phyloP scores from a whole-genome alignment of 352 stramenopile genomes.

The Pythium inflatum region DNA sequence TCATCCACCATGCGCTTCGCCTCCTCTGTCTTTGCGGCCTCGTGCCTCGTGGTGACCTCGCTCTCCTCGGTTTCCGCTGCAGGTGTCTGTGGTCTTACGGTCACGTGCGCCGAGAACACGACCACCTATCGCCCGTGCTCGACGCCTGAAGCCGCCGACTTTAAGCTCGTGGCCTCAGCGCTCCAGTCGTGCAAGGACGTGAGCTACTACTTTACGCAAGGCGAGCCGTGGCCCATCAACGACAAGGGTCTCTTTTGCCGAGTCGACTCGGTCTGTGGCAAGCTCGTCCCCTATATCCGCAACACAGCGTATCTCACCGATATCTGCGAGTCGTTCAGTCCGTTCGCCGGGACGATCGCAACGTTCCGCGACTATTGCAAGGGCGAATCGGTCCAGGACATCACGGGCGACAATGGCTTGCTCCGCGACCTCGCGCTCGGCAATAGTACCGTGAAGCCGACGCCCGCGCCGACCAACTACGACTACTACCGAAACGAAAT shows the following conservation, averaged over 20 bases:
- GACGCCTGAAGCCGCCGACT: slow-evolving; percentile 6
- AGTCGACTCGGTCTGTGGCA: slow-evolving; percentile 12
- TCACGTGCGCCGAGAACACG: slow-evolving; percentile 15
- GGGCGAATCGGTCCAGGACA: slow-evolving; percentile 19
- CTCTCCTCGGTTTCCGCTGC: neutral
- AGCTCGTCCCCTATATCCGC: slow-evolving; percentile 27
- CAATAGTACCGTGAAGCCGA: slow-evolving; percentile 21
- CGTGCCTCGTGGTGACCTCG: neutral
- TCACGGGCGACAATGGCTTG: slow-evolving; percentile 20
- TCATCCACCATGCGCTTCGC: neutral
- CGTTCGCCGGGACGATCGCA: slow-evolving; percentile 21
- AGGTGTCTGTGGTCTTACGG: slow-evolving; percentile 22
- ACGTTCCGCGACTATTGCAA: slow-evolving; percentile 29
- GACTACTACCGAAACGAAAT: slow-evolving; percentile 4
- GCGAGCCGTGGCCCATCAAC: slow-evolving; percentile 28
- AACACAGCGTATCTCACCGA: slow-evolving; percentile 13
- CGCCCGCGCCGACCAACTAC: slow-evolving; percentile 15
- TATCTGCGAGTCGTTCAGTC: slow-evolving; percentile 14
- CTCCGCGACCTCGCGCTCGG: neutral
- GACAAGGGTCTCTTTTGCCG: slow-evolving; percentile 18
- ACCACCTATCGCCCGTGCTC: slow-evolving; percentile 8
- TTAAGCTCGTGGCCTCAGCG: slow-evolving; percentile 7
- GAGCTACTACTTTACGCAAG: slow-evolving; percentile 23
- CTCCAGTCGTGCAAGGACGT: slow-evolving; percentile 27
- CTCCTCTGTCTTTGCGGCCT: neutral